phyloP scores from a whole-genome alignment of 2,329 filamentous ascomycete species.

The Monilinia fructigena region DNA sequence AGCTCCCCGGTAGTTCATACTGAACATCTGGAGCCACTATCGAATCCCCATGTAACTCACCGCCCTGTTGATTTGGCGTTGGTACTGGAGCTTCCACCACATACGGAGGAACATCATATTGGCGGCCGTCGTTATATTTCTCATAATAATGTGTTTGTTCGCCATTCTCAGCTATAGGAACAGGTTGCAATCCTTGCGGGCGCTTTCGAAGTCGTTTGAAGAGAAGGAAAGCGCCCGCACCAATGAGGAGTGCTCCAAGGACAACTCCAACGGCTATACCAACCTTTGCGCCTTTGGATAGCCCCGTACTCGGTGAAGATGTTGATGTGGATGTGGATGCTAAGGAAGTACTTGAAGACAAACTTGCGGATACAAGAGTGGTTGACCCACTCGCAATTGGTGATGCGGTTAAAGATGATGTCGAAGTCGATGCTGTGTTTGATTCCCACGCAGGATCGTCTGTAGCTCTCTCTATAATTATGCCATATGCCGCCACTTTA shows the following conservation, averaged over 20 bases:
- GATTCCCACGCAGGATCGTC: slow-evolving; percentile 13
- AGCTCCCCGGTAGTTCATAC: neutral
- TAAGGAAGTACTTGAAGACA: neutral
- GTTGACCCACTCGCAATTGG: neutral
- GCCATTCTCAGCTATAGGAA: neutral
- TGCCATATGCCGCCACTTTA: slow-evolving; percentile 7
- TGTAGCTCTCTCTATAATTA: slow-evolving; percentile 16
- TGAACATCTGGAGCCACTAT: neutral
- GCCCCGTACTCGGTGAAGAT: neutral
- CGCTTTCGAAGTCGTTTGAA: neutral
- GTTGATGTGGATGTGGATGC: neutral
- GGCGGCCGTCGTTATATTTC: neutral
- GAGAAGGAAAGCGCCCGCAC: neutral
- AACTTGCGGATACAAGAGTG: neutral
- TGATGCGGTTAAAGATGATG: neutral
- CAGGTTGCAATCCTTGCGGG: neutral
- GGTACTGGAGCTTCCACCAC: neutral
- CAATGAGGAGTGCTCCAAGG: neutral
- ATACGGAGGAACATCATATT: neutral
- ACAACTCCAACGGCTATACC: neutral
- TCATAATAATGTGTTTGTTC: neutral
- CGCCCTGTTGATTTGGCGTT: neutral
- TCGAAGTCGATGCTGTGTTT: slow-evolving; percentile 1
- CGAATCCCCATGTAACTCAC: neutral
- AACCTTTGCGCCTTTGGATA: neutral